These are phyloP conservation scores for Pleurotus citrinopileatus DNA, from an alignment of 768 basidiomycete genomes.

Conservation along the genomic window DNA sequence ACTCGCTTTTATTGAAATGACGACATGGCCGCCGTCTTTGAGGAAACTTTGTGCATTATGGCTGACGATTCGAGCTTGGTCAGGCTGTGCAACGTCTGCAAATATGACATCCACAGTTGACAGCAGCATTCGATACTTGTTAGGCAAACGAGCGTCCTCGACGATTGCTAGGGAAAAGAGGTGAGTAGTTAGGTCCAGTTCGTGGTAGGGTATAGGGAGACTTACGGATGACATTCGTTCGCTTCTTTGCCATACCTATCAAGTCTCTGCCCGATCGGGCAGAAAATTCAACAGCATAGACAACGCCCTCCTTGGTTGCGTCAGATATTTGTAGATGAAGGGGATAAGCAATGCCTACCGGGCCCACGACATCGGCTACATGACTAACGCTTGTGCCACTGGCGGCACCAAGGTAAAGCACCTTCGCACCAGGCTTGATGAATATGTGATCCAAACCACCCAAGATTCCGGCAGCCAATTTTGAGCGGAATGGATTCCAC, in stretches of 20 bases:
- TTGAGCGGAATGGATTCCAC: constrained; percentile 99
- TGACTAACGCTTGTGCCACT: constrained; percentile 98
- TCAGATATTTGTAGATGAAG: constrained; percentile 13
- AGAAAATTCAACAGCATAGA: constrained; percentile 99
- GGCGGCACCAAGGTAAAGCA: constrained; percentile 96
- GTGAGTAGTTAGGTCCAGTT: constrained; percentile 5
- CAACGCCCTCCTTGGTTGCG: constrained; percentile 75
- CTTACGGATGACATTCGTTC: constrained; percentile 97
- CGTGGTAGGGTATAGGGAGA: constrained; percentile 13
- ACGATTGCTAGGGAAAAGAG: constrained; percentile 67
- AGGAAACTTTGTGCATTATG: constrained; percentile 95
- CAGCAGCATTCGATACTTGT: constrained; percentile 96
- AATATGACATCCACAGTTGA: constrained; percentile 97
- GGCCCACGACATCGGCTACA: constrained; percentile 98
- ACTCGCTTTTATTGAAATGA: constrained; percentile 98
- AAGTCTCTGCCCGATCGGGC: constrained; percentile 94
- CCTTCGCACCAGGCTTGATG: constrained; percentile 92
- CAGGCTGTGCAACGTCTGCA: constrained; percentile 97
- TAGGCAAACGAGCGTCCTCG: constrained; percentile 95
- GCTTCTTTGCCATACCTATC: constrained; percentile 99
- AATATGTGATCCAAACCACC: constrained; percentile 93
- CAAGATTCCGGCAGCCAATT: constrained; percentile 94
- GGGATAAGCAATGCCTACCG: constrained; percentile 47
- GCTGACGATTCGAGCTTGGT: constrained; percentile 95
- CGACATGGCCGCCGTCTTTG: constrained; percentile 86